phyloP scores from a whole-genome alignment of 805 yeast species.

The Pichia gijzeniarum region DNA sequence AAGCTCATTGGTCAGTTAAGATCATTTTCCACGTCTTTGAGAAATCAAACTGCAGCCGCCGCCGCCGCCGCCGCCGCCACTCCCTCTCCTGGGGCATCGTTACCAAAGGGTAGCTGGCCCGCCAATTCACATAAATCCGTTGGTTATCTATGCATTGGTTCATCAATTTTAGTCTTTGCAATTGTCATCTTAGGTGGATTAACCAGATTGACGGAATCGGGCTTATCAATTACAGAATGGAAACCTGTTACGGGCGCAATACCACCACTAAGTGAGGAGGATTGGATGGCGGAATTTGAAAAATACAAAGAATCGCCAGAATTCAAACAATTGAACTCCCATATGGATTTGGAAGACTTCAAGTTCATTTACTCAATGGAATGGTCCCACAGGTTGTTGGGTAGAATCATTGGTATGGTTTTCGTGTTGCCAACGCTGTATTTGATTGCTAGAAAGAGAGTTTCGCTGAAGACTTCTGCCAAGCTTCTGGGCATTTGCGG shows the following conservation, averaged over 20 bases:
- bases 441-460: slow-evolving; percentile 59
- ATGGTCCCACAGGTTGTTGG: slow-evolving; percentile 93
- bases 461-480: slow-evolving; percentile 60
- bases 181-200: slow-evolving; percentile 96
- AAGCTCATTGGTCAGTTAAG: neutral
- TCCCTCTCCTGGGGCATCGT: too few relatives aligned
- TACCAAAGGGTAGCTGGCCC: slow-evolving; percentile 27
- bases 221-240: slow-evolving; percentile 96
- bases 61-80: slow-evolving; percentile 7
- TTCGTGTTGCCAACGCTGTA: slow-evolving; percentile 82
- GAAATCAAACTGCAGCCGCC: slow-evolving; percentile 3
- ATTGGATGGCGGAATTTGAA: slow-evolving; percentile 81
- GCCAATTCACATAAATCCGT: slow-evolving; percentile 50
- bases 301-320: slow-evolving; percentile 87
- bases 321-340: slow-evolving; percentile 80
- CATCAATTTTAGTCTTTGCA: slow-evolving; percentile 86
- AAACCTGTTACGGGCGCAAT: slow-evolving; percentile 92
- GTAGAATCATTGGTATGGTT: slow-evolving; percentile 81
- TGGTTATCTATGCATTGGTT: slow-evolving; percentile 84
- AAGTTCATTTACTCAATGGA: slow-evolving; percentile 95
- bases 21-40: slow-evolving; percentile 1
- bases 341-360: slow-evolving; percentile 85
- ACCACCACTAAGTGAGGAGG: slow-evolving; percentile 75
- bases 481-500: slow-evolving; percentile 68
- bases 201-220: slow-evolving; percentile 92